These are phyloP conservation scores for Zoysia matrella DNA, from an alignment of 202 grass and related monocot genomes.

Conservation along the genomic window DNA sequence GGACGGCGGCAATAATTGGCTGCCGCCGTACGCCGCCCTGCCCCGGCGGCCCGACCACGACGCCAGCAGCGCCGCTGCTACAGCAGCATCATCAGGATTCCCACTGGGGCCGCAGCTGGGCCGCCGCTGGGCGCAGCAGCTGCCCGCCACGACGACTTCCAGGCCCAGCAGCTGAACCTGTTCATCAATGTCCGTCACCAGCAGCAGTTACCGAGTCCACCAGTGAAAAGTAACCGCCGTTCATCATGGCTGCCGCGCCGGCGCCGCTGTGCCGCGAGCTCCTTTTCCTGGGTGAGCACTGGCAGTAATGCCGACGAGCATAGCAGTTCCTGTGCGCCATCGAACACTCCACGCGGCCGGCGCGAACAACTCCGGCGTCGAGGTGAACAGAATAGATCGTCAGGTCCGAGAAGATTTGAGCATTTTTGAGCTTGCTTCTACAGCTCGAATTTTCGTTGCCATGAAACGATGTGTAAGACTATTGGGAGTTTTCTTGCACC, in stretches of 20 bases:
- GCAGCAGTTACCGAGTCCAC: neutral
- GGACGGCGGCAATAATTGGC: conserved; percentile 34
- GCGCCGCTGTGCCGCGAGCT: neutral
- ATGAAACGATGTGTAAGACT: neutral
- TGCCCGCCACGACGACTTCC: neutral
- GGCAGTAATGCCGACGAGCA: neutral
- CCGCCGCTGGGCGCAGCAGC: conserved; percentile 30
- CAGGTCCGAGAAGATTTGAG: conserved; percentile 6
- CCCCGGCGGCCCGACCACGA: neutral
- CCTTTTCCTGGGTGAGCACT: neutral
- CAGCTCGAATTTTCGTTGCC: neutral
- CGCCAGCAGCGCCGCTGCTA: conserved; percentile 10
- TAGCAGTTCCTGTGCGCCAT: conserved; percentile 12
- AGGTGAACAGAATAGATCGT: neutral
- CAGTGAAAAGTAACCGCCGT: no score
- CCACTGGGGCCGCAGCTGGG: conserved; percentile 24
- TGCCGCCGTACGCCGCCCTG: conserved; percentile 23
- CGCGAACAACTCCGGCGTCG: neutral
- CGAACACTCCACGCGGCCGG: neutral
- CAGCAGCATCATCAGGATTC: conserved; percentile 92
- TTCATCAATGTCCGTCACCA: neutral
- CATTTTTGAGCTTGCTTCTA: neutral
- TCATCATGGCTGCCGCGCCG: neutral
- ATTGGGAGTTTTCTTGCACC: neutral
- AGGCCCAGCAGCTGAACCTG: conserved; percentile 34